Percentiles rank a stretch among this genome's conserved stretches.
Evolutionary conservation across 345 rosid genomes (phyloP).

Genomic region (Trapa bicornis): DNA sequence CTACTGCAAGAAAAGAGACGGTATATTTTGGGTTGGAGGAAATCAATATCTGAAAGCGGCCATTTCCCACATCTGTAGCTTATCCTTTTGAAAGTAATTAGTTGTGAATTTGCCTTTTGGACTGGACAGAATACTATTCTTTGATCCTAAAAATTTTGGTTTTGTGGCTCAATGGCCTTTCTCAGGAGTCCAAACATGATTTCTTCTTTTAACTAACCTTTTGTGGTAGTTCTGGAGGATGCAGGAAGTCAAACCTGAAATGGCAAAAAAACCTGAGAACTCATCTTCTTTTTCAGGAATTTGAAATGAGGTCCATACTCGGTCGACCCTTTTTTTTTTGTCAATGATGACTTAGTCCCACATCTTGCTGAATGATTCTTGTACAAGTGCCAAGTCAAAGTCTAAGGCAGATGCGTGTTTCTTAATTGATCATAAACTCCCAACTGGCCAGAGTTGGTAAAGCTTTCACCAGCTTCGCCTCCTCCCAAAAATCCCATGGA

Average conservation of each 20-base stretch:
- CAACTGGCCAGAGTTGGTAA: not conserved
- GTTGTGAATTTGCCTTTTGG: not conserved
- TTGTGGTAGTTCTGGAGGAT: not conserved
- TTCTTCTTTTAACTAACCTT: not conserved
- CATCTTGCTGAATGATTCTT: too few species aligned
- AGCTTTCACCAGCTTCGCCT: not conserved
- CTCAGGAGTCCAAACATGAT: not conserved
- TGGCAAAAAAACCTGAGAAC: too few species aligned
- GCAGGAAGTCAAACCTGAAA: too few species aligned
- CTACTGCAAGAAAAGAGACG: not conserved
- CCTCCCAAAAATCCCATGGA: not conserved
- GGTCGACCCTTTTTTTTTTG: too few species aligned
- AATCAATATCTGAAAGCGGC: conserved; percentile 2
- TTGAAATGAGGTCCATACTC: too few species aligned
- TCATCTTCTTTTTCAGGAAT: too few species aligned
- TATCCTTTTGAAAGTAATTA: not conserved
- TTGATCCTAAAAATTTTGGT: not conserved
- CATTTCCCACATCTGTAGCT: not conserved
- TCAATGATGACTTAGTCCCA: too few species aligned
- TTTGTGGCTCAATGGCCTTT: not conserved
- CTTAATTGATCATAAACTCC: too few species aligned
- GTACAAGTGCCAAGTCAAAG: not conserved
- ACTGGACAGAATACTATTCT: not conserved
- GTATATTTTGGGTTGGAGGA: conserved; percentile 8
- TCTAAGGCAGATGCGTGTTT: too few species aligned